Percentiles rank a stretch among this genome's conserved stretches.
These are phyloP conservation scores for Umbelopsis sp. DNA, from an alignment of 192 early-diverging fungal genomes.

Conservation along the genomic window DNA sequence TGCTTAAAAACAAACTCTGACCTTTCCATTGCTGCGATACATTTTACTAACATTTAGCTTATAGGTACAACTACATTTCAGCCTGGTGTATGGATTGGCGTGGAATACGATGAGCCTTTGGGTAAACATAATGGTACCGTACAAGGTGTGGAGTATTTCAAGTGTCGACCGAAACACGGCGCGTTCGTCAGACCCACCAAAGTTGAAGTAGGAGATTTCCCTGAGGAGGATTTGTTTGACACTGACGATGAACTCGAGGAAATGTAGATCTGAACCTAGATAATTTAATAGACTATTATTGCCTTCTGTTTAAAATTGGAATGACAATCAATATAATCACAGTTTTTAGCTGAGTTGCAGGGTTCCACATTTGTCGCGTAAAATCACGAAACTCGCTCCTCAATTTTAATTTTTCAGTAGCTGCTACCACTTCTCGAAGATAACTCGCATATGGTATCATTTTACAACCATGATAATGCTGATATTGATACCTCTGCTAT, in stretches of 20 bases:
- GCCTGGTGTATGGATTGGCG: constrained; percentile 89
- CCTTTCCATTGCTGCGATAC: constrained; percentile 59
- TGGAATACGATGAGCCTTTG: constrained; percentile 95
- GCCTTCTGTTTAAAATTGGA: no score
- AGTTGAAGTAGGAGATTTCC: constrained; percentile 90
- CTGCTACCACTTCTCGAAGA: neutral
- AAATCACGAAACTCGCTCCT: neutral
- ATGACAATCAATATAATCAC: neutral
- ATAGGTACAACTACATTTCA: constrained; percentile 72
- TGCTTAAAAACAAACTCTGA: constrained; percentile 32
- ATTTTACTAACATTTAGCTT: neutral
- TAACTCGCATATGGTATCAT: neutral
- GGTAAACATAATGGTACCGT: constrained; percentile 94
- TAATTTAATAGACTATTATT: no score
- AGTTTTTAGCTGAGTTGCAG: neutral
- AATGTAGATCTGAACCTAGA: constrained; percentile 30
- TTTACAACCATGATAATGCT: neutral
- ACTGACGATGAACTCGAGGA: constrained; percentile 74
- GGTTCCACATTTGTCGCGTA: neutral
- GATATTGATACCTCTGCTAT: neutral
- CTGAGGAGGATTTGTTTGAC: constrained; percentile 81
- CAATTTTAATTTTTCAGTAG: neutral
- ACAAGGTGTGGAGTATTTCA: constrained; percentile 78
- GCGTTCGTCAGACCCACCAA: constrained; percentile 90
- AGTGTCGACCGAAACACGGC: constrained; percentile 72